Evolutionary conservation across 169 alveolate genomes (phyloP).

Genomic region (Plasmodium yoelii): DNA sequence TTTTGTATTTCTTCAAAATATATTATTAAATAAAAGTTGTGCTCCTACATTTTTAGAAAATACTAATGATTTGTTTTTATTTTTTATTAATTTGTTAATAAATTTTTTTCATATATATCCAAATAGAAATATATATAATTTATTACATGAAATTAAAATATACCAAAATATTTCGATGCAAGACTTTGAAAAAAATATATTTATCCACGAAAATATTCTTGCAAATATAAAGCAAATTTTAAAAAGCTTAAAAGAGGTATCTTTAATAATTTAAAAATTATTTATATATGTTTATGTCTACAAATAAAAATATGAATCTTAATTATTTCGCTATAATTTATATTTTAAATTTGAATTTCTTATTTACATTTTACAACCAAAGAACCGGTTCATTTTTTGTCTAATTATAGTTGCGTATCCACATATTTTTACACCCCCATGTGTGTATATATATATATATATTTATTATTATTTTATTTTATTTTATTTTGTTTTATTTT

Average conservation of each 20-base stretch:
- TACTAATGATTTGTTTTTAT: constrained; percentile 64
- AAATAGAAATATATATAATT: constrained; percentile 37
- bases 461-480: too few relatives aligned
- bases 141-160: constrained; percentile 14
- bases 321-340: neutral
- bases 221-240: constrained; percentile 18
- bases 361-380: neutral
- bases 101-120: constrained; percentile 27
- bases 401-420: neutral
- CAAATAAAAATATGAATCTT: neutral
- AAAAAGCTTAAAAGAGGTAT: constrained; percentile 29
- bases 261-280: neutral
- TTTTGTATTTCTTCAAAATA: constrained; percentile 38
- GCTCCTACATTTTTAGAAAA: constrained; percentile 36
- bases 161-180: constrained; percentile 4
- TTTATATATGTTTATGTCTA: neutral
- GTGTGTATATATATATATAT: neutral
- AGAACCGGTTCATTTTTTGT: neutral
- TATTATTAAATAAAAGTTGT: constrained; percentile 29
- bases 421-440: neutral
- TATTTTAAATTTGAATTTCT: neutral
- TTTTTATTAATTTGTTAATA: constrained; percentile 29
- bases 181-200: constrained; percentile 12
- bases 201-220: constrained; percentile 12
- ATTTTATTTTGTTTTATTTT: too few relatives aligned